Conservation (phyloP, 23 red algal species). For the Gracilaria gracilis region DNA sequence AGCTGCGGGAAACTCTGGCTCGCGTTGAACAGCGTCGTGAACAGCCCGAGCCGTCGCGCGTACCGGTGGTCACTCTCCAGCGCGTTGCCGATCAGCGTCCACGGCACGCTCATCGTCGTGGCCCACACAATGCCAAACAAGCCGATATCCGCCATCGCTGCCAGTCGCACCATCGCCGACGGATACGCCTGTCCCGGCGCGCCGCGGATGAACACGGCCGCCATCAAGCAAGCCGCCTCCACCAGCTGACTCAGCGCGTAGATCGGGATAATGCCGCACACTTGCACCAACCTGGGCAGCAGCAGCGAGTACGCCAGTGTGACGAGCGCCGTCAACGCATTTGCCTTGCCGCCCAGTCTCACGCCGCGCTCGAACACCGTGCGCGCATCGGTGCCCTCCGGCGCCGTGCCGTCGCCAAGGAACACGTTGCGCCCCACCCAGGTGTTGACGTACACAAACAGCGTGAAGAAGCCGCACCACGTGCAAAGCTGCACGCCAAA, state of each 20-base stretch:
- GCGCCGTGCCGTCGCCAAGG: constrained; percentile 66
- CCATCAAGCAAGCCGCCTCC: constrained; percentile 59
- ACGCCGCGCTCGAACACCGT: constrained; percentile 85
- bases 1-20: constrained; percentile 86
- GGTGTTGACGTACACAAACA: constrained; percentile 90
- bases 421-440: constrained; percentile 95
- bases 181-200: constrained; percentile 4
- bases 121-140: constrained; percentile 90
- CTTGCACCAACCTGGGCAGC: constrained; percentile 59
- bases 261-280: constrained; percentile 27
- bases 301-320: constrained; percentile 78
- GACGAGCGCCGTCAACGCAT: constrained; percentile 74
- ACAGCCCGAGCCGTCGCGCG: constrained; percentile 71
- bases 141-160: constrained; percentile 61
- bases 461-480: constrained; percentile 94
- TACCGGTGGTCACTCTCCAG: constrained; percentile 70
- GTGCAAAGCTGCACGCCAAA: constrained; percentile 89
- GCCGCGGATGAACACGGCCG: constrained; percentile 44
- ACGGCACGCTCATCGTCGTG: constrained; percentile 89
- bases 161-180: constrained; percentile 29
- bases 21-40: constrained; percentile 85
- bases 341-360: constrained; percentile 78
- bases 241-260: constrained; percentile 84
- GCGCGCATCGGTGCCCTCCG: constrained; percentile 43
- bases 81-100: constrained; percentile 85